A percentile compares a stretch with the other conserved stretches of the same genome.
These are phyloP conservation scores for Colletotrichum spinosum DNA, from an alignment of 2,329 filamentous ascomycete species.

Conservation along the genomic window DNA sequence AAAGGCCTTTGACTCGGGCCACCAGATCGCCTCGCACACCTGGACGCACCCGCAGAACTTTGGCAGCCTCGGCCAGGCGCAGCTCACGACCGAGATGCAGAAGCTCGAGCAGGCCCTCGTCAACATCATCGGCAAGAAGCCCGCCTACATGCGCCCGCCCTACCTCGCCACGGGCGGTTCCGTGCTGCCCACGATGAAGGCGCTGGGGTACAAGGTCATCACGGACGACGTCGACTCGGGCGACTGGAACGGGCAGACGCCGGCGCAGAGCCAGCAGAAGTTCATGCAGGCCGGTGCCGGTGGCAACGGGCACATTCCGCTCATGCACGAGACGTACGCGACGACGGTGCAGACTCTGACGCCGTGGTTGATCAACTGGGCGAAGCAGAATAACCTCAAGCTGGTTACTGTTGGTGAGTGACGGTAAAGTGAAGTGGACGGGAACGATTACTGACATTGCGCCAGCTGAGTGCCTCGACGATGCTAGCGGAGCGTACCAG, in stretches of 20 bases:
- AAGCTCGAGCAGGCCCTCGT: conserved; percentile 62
- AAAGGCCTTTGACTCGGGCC: conserved; percentile 61
- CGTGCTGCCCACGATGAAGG: conserved; percentile 54
- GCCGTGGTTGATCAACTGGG: conserved; percentile 63
- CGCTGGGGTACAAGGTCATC: conserved; percentile 69
- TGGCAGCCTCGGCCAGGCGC: conserved; percentile 50
- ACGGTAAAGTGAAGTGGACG: neutral
- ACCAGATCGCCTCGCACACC: conserved; percentile 66
- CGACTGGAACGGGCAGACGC: conserved; percentile 68
- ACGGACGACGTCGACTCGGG: conserved; percentile 72
- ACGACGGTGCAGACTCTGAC: conserved; percentile 61
- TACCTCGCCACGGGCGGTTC: conserved; percentile 60
- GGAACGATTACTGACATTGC: neutral
- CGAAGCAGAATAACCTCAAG: conserved; percentile 58
- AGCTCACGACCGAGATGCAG: conserved; percentile 61
- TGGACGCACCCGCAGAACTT: conserved; percentile 62
- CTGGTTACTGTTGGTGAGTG: conserved; percentile 63
- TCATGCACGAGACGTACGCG: conserved; percentile 68
- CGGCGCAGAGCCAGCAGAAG: conserved; percentile 63
- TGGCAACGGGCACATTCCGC: conserved; percentile 64
- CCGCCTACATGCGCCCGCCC: conserved; percentile 62
- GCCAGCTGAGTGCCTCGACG: conserved; percentile 56
- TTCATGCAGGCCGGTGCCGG: conserved; percentile 58
- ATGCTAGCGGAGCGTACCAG: conserved; percentile 54
- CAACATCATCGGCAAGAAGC: conserved; percentile 61